These are phyloP conservation scores for Hygrocybe punicea DNA, from an alignment of 768 basidiomycete genomes.

Conservation along the genomic window DNA sequence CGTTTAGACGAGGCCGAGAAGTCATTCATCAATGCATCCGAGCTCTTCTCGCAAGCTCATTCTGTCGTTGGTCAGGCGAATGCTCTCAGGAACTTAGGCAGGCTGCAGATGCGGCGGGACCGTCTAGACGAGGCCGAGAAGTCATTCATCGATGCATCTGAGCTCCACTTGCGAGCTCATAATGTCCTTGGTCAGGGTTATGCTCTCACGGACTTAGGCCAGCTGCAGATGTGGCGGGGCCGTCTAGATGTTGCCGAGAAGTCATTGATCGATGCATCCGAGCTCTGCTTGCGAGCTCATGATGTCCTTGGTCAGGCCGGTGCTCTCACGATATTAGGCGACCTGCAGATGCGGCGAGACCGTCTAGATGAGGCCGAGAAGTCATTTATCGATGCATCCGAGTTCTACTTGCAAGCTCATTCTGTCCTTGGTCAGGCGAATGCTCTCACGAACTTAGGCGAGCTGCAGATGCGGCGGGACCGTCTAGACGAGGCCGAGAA, in stretches of 20 bases:
- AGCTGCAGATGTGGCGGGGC: neutral
- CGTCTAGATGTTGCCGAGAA: neutral
- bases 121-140: neutral
- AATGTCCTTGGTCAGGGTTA: neutral
- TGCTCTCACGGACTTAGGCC: neutral
- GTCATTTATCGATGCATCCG: neutral
- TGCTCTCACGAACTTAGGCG: neutral
- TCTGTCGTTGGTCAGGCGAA: neutral
- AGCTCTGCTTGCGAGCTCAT: neutral
- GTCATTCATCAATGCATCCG: neutral
- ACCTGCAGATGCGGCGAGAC: neutral
- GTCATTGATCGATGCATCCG: neutral
- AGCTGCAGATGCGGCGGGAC: neutral
- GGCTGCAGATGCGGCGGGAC: neutral
- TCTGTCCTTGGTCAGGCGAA: neutral
- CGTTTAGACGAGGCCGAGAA: neutral
- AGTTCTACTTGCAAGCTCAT: neutral
- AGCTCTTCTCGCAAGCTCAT: neutral
- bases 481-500: too few species aligned
- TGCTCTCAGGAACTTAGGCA: neutral
- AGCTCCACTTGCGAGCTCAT: neutral
- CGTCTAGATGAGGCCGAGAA: neutral
- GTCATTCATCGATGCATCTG: neutral
- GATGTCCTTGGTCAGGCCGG: neutral
- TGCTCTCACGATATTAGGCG: neutral